Conservation (phyloP, 805 yeast species). For the Candida takata region DNA sequence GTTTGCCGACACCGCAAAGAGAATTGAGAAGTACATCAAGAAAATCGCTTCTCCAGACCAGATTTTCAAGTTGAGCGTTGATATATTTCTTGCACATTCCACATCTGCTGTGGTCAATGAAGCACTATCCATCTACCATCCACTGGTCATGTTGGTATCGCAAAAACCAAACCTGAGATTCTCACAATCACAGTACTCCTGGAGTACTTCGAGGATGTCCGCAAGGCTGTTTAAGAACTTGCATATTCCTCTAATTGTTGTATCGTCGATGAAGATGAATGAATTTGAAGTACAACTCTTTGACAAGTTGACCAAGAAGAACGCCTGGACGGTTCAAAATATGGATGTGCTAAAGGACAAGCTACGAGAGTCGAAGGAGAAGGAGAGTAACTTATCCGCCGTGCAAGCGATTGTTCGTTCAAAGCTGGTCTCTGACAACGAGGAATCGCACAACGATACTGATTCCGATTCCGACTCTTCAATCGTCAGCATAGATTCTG, state of each 20-base stretch:
- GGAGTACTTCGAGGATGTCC: constrained; percentile 56
- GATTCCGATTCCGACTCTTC: constrained; percentile 2
- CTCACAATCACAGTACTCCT: constrained; percentile 42
- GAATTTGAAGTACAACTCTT: constrained; percentile 42
- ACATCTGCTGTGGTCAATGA: constrained; percentile 52
- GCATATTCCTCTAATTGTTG: constrained; percentile 60
- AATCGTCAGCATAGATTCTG: constrained; percentile 5
- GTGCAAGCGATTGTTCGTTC: not conserved
- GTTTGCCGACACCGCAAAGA: constrained; percentile 1
- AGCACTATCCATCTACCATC: constrained; percentile 54
- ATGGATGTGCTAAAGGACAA: constrained; percentile 5
- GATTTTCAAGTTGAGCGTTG: constrained; percentile 50
- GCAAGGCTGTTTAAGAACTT: constrained; percentile 59
- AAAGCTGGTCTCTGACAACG: not conserved
- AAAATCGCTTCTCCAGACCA: constrained; percentile 4
- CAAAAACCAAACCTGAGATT: constrained; percentile 40
- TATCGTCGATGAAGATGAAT: constrained; percentile 53
- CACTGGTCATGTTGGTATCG: constrained; percentile 49
- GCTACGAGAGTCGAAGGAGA: constrained; percentile 7
- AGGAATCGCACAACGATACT: not conserved
- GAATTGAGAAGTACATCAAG: constrained; percentile 34
- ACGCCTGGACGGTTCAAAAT: constrained; percentile 3
- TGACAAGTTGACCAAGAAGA: constrained; percentile 23
- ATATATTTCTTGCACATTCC: constrained; percentile 46
- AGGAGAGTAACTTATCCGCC: constrained; percentile 1